phyloP scores from a whole-genome alignment of 2,329 filamentous ascomycete species.

The Chaetomiaceae sp. region DNA sequence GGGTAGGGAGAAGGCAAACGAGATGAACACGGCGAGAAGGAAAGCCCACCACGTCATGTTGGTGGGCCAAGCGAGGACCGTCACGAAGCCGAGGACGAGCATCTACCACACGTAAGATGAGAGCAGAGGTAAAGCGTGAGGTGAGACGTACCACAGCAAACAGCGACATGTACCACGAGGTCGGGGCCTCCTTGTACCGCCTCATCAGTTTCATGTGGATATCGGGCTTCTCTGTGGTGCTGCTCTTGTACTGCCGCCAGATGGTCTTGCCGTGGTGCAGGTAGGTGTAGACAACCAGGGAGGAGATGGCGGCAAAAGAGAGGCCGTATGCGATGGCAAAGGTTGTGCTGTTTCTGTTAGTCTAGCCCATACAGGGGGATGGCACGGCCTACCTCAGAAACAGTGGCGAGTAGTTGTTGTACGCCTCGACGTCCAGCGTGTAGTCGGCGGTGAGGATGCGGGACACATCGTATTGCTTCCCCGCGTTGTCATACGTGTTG shows the following conservation, averaged over 20 bases:
- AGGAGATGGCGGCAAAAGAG: slow-evolving; percentile 66
- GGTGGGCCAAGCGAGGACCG: slow-evolving; percentile 58
- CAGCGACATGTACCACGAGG: slow-evolving; percentile 59
- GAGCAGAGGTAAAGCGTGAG: slow-evolving; percentile 9
- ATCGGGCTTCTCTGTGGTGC: slow-evolving; percentile 56
- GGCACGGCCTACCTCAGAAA: slow-evolving; percentile 51
- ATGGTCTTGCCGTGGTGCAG: slow-evolving; percentile 65
- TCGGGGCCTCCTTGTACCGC: slow-evolving; percentile 58
- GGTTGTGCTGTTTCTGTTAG: slow-evolving; percentile 51
- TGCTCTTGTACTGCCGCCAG: slow-evolving; percentile 57
- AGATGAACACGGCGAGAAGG: slow-evolving; percentile 60
- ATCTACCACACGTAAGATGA: slow-evolving; percentile 34
- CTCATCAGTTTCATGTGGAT: slow-evolving; percentile 62
- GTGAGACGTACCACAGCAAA: slow-evolving; percentile 47
- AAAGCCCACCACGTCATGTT: slow-evolving; percentile 71
- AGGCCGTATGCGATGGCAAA: slow-evolving; percentile 67
- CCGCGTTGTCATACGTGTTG: slow-evolving; percentile 67
- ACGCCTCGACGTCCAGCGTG: slow-evolving; percentile 59
- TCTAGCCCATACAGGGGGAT: not conserved
- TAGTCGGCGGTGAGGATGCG: slow-evolving; percentile 58
- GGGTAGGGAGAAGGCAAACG: slow-evolving; percentile 60
- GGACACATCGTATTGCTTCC: slow-evolving; percentile 57
- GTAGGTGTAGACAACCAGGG: slow-evolving; percentile 63
- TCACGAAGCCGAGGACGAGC: slow-evolving; percentile 49
- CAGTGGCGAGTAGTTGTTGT: slow-evolving; percentile 62